Evolutionary conservation across 1,139 yeast species (phyloP), one percentile per base, ranked within the genome.

Genomic region (Suhomyces guaymorum): DNA sequence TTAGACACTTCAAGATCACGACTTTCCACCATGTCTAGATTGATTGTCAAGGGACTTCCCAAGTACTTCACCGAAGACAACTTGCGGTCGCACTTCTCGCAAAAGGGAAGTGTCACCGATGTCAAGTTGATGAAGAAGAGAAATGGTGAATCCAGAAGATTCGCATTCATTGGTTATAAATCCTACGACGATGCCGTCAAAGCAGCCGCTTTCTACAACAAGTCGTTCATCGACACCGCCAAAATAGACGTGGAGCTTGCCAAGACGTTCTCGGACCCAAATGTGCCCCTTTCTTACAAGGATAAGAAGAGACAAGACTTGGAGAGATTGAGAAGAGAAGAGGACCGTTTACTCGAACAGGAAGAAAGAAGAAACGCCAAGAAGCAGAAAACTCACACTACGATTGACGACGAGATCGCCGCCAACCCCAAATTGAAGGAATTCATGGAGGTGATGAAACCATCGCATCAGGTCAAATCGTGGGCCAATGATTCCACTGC

Each of bases 21-120:
- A 17, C 7, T 17, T 17, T n/a, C n/a, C 19, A 26, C 33, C 27
- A 83, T 83, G 96, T 90, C 98, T 25, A 84, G 99, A 62, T 74
- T 94, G 40, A 92, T 92, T 50, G 96, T 94, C n/a, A 94, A 88
- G 59, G 95, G 95, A 28, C 70, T 92, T 39, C 98, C 99, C 15
- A 68, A 72, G 44, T 86, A 86, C 55, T 75, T 80, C 42, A 79
- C 82, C 1, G 97, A 92, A 55, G 89, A 78, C 2, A 80, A 84
- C 47, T 66, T 92, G 41, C 71, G 73, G 43, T 75, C 74, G 17
- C 92, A 83, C 55, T 92, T 92, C 55, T 58, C 72, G 22, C 69
- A 76, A 44, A 69, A 80, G 47, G 79, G 79, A 32, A 66, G 70
- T 42, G 87, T 89, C 18, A 87, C 97, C 1, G 98, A 92, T 70